These are phyloP conservation scores for Ascochyta viciae-villosae DNA, from an alignment of 2,329 filamentous ascomycete genomes.

Conservation along the genomic window DNA sequence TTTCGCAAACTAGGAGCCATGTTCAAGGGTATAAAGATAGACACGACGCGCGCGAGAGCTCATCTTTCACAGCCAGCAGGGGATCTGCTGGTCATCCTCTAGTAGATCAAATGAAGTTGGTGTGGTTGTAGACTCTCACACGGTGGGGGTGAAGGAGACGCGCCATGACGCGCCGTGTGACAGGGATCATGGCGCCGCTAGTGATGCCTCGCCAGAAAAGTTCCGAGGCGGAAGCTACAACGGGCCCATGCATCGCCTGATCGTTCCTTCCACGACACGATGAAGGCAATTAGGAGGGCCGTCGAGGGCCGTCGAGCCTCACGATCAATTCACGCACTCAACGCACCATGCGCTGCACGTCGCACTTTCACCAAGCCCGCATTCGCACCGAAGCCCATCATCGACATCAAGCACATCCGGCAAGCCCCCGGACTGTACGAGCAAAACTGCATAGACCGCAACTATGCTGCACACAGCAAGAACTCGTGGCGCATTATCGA, in stretches of 20 bases:
- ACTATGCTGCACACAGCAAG: slow-evolving; percentile 69
- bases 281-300: slow-evolving; percentile 32
- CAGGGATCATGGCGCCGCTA: slow-evolving; percentile 15
- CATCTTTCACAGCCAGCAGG: background rate
- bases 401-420: slow-evolving; percentile 91
- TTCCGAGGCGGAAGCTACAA: slow-evolving; percentile 12
- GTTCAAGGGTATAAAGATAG: background rate
- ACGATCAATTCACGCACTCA: background rate
- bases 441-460: slow-evolving; percentile 83
- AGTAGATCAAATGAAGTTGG: background rate
- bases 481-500: slow-evolving; percentile 62
- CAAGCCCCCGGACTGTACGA: slow-evolving; percentile 81
- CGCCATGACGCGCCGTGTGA: slow-evolving; percentile 13
- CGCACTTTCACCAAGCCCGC: slow-evolving; percentile 64
- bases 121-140: background rate
- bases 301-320: slow-evolving; percentile 23
- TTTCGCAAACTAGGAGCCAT: slow-evolving; percentile 9
- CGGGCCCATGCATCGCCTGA: slow-evolving; percentile 15
- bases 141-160: slow-evolving; percentile 14
- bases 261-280: slow-evolving; percentile 17
- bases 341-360: slow-evolving; percentile 44
- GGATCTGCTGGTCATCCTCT: background rate
- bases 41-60: background rate
- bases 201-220: slow-evolving; percentile 20
- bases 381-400: slow-evolving; percentile 76